Evolutionary conservation across 192 early-diverging fungal genomes (phyloP), one percentile per base, ranked within the genome.

Genomic region (Chytriomyces hyalinus): DNA sequence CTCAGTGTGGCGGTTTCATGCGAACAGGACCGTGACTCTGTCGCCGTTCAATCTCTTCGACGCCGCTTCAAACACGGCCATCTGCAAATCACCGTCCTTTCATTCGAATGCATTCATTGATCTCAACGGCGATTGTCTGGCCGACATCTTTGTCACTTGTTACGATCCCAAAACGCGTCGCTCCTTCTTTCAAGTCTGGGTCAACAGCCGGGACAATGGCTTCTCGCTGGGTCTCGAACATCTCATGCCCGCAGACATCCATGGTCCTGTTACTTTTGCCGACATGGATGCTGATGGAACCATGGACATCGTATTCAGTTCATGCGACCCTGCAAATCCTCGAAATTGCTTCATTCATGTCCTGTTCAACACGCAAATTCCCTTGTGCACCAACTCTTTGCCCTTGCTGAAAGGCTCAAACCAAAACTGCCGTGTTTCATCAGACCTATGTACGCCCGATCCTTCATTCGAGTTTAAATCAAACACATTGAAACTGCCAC

Each of bases 71-170:
- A 36, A 26, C 11, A 64, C 76, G 44, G 43, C 79, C 17, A 84
- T 87, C 61, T 97, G 96, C 78, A 83, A 57, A 50, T 86, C 90
- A n/a, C 80, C 92, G 13, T 75, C 87, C 57, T 93, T 93, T n/a
- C 94, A 97, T 77, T 96, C 95, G 0, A 96, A 92, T 81, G 95
- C 95, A 5, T 98, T 96, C 88, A 75, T 98, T 0, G 96, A 98
- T 81, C 79, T 98, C 43, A 85, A 98, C 75, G 96, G 96, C 26
- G 96, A 98, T 86, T 98, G 96, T 79, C 79, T 93, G 65, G 88
- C 93, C 67, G 92, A 91, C 89, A 82, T 77, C 47, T 36, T 69
- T 24, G 22, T 64, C 1, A 76, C 68, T 62, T 97, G 95, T 91
- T 81, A 83, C 47, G 92, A 93, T 81, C 80, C 87, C 0, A 83